Percentiles rank a stretch among this genome's conserved stretches.
phyloP scores from a whole-genome alignment of 148 eudicot genomes.

The Vaccinium myrtillus region DNA sequence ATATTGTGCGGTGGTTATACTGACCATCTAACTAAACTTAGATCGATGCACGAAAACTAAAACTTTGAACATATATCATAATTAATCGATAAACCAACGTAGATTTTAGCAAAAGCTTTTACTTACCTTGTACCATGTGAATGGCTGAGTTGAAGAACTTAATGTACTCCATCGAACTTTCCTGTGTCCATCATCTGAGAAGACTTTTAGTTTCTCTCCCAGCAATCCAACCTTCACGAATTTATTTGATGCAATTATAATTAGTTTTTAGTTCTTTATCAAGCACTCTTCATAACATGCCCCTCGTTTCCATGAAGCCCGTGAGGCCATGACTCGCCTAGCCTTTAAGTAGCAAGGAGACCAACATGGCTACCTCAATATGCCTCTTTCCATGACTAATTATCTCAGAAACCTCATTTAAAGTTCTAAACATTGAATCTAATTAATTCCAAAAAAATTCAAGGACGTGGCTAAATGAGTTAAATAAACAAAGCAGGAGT shows the following conservation, averaged over 20 bases:
- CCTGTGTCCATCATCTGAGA: slow-evolving; percentile 29
- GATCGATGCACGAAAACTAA: no score
- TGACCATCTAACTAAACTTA: no score
- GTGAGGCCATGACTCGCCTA: neutral
- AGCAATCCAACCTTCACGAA: slow-evolving; percentile 45
- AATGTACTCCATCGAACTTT: slow-evolving; percentile 34
- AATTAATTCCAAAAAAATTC: neutral
- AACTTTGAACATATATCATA: neutral
- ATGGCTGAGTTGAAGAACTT: slow-evolving; percentile 29
- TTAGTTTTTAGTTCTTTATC: neutral
- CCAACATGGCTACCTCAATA: neutral
- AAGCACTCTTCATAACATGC: no score
- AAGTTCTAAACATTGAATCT: neutral
- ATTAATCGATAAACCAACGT: neutral
- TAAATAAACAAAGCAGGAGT: neutral
- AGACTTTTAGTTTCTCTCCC: slow-evolving; percentile 48
- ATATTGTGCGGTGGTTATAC: no score
- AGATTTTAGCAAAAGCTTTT: neutral
- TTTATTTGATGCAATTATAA: neutral
- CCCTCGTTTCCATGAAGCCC: no score
- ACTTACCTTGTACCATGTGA: slow-evolving; percentile 62
- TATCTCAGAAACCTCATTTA: neutral
- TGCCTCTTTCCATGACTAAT: neutral
- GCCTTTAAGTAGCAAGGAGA: neutral
- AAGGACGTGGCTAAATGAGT: neutral